phyloP scores from a whole-genome alignment of 2,329 filamentous ascomycete genomes.

The Stenocarpella maydis region DNA sequence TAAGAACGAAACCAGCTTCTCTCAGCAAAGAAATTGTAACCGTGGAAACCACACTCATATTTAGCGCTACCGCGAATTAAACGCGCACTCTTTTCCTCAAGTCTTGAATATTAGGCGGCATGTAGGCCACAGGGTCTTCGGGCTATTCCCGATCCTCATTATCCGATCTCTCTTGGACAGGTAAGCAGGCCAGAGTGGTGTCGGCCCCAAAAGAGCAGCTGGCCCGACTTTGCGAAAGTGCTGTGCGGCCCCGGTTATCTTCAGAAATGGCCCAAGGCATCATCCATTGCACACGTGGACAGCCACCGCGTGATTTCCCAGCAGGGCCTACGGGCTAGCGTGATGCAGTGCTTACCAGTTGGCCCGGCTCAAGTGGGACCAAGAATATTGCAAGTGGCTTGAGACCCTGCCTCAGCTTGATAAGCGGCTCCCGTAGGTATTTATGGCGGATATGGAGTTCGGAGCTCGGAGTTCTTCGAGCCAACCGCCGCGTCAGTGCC shows the following conservation, averaged over 20 bases:
- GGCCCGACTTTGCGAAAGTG: neutral
- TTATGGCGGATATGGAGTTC: neutral
- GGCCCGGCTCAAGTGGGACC: neutral
- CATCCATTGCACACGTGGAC: neutral
- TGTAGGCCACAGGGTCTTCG: neutral
- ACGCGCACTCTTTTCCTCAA: too few species aligned
- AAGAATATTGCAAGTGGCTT: neutral
- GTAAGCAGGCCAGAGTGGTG: neutral
- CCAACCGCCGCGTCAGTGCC: neutral
- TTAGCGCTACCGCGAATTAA: too few species aligned
- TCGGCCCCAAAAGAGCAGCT: neutral
- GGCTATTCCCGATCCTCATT: neutral
- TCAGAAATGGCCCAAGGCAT: too few species aligned
- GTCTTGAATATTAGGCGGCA: neutral
- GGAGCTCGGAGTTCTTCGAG: neutral
- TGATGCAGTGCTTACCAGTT: constrained; percentile 2
- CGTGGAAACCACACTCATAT: too few species aligned
- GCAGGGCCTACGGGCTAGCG: neutral
- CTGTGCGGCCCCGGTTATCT: too few species aligned
- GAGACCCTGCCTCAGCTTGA: neutral
- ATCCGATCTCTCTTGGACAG: too few species aligned
- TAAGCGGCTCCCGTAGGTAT: neutral
- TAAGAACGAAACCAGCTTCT: too few species aligned
- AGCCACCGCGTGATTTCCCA: neutral
- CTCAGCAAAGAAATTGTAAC: neutral